phyloP scores from a whole-genome alignment of 306 rosid species.

The Crotalaria pallida region DNA sequence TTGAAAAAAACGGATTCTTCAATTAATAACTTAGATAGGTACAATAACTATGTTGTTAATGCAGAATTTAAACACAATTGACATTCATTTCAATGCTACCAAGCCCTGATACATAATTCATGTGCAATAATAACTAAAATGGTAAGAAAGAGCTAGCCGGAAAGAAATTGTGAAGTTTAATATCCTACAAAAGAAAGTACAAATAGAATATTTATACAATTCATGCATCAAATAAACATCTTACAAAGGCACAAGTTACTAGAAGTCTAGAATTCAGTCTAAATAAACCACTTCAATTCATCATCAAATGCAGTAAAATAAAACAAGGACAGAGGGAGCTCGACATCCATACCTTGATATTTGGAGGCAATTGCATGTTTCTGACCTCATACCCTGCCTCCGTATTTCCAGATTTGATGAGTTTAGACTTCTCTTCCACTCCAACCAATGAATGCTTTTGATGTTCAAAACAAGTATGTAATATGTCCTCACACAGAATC shows the following conservation, averaged over 20 bases:
- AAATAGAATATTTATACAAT: background rate
- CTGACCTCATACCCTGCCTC: slow-evolving; percentile 33
- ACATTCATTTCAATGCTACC: background rate
- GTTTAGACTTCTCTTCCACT: slow-evolving; percentile 37
- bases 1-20: background rate
- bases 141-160: background rate
- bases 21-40: background rate
- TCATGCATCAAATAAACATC: background rate
- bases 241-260: background rate
- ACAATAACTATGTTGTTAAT: background rate
- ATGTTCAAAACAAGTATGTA: slow-evolving; percentile 48
- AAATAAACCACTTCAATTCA: background rate
- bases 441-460: slow-evolving; percentile 41
- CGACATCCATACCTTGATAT: slow-evolving; percentile 44
- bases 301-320: slow-evolving; percentile 4
- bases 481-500: slow-evolving; percentile 68
- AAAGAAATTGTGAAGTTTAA: background rate
- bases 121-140: background rate
- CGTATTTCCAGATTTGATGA: slow-evolving; percentile 26
- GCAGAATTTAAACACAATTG: background rate
- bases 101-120: background rate
- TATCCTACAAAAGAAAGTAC: background rate
- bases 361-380: slow-evolving; percentile 28
- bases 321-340: background rate
- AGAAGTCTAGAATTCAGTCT: background rate